These are phyloP conservation scores for Cercophora scortea DNA, from an alignment of 495 filamentous ascomycete genomes.

Conservation along the genomic window DNA sequence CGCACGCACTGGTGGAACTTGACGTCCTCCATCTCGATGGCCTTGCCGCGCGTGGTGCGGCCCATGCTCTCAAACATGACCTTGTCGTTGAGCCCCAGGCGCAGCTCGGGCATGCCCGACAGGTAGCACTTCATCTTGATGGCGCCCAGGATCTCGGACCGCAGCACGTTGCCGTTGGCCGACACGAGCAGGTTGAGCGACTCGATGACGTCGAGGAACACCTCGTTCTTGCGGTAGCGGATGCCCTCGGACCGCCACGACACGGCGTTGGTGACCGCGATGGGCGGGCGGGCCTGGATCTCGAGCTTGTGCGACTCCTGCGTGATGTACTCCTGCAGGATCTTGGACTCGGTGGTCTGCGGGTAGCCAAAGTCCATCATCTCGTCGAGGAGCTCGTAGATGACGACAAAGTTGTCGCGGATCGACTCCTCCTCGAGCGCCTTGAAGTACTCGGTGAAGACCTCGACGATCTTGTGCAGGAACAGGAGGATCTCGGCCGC, in stretches of 20 bases:
- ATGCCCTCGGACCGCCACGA: slow-evolving; percentile 98
- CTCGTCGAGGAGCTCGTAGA: slow-evolving; percentile 97
- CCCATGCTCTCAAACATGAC: slow-evolving; percentile 99
- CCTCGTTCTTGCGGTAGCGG: slow-evolving; percentile 98
- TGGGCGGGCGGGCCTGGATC: slow-evolving; percentile 96
- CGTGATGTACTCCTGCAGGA: slow-evolving; percentile 98
- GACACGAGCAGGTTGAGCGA: slow-evolving; percentile 94
- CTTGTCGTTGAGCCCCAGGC: slow-evolving; percentile 95
- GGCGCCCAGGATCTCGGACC: slow-evolving; percentile 94
- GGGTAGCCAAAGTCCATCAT: slow-evolving; percentile 99
- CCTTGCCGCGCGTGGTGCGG: slow-evolving; percentile 87
- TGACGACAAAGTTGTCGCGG: slow-evolving; percentile 98
- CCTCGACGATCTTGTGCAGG: slow-evolving; percentile 96
- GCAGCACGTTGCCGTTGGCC: slow-evolving; percentile 88
- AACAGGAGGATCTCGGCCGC: slow-evolving; percentile 97
- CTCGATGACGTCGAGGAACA: slow-evolving; percentile 97
- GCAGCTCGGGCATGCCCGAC: slow-evolving; percentile 95
- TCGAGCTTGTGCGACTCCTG: slow-evolving; percentile 99
- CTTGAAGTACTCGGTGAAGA: slow-evolving; percentile 99
- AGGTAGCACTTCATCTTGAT: slow-evolving; percentile 99
- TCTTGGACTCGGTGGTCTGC: slow-evolving; percentile 98
- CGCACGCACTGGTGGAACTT: slow-evolving; percentile 99
- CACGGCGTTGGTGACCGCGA: slow-evolving; percentile 97
- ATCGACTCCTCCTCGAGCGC: slow-evolving; percentile 99
- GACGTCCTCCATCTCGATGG: slow-evolving; percentile 99